Conservation (phyloP, 2,329 filamentous ascomycete genomes). For the Pyricularia grisea region DNA sequence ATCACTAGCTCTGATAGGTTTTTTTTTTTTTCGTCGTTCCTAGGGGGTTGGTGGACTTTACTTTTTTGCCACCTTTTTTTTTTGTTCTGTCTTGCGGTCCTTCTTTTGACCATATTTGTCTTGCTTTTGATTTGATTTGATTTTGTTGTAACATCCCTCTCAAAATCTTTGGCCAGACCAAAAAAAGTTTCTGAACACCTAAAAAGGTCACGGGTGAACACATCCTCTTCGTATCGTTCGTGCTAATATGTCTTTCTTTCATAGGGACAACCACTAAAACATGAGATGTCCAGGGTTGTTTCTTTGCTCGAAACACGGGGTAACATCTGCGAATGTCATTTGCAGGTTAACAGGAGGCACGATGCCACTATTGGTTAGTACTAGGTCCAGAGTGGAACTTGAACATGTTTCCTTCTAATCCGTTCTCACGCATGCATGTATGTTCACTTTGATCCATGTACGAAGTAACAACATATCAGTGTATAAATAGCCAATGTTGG, state of each 20-base stretch:
- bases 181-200: not conserved
- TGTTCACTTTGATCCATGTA: no score
- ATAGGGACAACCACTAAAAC: not conserved
- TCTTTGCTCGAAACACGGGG: not conserved
- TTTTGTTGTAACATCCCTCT: not conserved
- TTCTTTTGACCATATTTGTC: not conserved
- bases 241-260: not conserved
- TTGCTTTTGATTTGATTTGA: not conserved
- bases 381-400: not conserved
- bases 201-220: not conserved
- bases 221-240: not conserved
- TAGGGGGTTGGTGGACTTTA: not conserved
- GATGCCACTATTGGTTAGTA: no score
- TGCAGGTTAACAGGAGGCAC: not conserved
- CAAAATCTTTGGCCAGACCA: not conserved
- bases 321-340: not conserved
- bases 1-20: not conserved
- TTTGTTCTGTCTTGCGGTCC: not conserved
- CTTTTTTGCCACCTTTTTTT: not conserved
- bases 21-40: not conserved
- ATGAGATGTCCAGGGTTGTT: not conserved
- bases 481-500: not conserved
- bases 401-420: not conserved
- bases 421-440: not conserved
- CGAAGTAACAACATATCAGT: not conserved